Conservation (phyloP, 1,284 basidiomycete species). For the Bondarzewia mesenterica region DNA sequence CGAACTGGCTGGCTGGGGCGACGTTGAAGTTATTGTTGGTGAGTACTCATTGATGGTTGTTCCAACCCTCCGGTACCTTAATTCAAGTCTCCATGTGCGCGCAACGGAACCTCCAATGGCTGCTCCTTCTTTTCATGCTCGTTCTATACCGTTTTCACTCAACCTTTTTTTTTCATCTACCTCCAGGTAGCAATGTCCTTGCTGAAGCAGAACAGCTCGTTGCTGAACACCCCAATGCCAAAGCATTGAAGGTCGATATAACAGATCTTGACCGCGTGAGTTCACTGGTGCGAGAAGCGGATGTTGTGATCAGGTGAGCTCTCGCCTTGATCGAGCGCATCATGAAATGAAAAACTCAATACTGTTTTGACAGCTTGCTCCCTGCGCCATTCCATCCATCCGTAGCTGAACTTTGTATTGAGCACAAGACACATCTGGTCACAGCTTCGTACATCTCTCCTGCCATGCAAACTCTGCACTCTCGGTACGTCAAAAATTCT, state of each 20-base stretch:
- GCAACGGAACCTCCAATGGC: not conserved
- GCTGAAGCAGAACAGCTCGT: slow-evolving; percentile 54
- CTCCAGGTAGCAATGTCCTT: slow-evolving; percentile 67
- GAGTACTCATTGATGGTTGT: slow-evolving; percentile 25
- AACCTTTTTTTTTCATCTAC: not conserved
- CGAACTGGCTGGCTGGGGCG: slow-evolving; percentile 50
- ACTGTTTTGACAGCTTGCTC: slow-evolving; percentile 67
- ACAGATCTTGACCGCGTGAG: slow-evolving; percentile 41
- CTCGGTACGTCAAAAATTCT: slow-evolving; percentile 35
- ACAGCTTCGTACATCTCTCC: slow-evolving; percentile 91
- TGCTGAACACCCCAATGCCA: slow-evolving; percentile 46
- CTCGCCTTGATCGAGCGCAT: not conserved
- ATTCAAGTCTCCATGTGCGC: not conserved
- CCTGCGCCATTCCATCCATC: slow-evolving; percentile 73
- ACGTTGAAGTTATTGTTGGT: slow-evolving; percentile 73
- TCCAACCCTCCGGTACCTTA: slow-evolving; percentile 1
- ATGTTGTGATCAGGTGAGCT: slow-evolving; percentile 62
- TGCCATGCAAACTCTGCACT: slow-evolving; percentile 67
- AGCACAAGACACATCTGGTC: slow-evolving; percentile 71
- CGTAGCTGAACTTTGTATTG: slow-evolving; percentile 75
- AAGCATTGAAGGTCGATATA: slow-evolving; percentile 58
- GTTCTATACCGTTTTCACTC: no score
- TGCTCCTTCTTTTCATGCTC: no score
- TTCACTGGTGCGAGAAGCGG: slow-evolving; percentile 45
- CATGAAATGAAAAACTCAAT: not conserved